Evolutionary conservation across 331 rosid species (phyloP), one percentile per base, ranked within the genome.

Genomic region (Quercus lobata): DNA sequence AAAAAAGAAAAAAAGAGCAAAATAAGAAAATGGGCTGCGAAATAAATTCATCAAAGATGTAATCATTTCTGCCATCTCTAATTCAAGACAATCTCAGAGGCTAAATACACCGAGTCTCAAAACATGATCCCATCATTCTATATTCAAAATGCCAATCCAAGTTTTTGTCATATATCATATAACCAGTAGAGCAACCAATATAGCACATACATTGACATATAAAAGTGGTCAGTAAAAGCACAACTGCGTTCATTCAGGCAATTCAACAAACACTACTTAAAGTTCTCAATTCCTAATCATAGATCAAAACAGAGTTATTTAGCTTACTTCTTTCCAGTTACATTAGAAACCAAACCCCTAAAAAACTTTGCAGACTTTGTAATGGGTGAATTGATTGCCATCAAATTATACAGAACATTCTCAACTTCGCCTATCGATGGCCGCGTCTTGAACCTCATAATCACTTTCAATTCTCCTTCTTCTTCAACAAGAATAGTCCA

Each of bases 311-410:
- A 12, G 71, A 57, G 29, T 27, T 52, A 78, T 77, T 72, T 77
- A 69, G 27, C 76, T 88, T 71, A 86, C 90, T 90, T 86, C 83
- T 84, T 96, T 71, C 99, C 93, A 4, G 97, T 91, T 32, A 96
- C 88, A 81, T 87, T 93, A 74, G 98, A 89, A 6, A 93, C 95
- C 87, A 96, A 76, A 80, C 88, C 97, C 85, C 44, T 93, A 70
- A 96, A 82, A 86, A 93, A 91, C 83, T 87, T 92, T 1, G 93
- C 94, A 25, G 98, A 93, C 81, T 93, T 91, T 4, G 99, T 93
- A 37, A 96, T 86, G 0, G 97, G 98, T 0, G 98, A 96, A 81
- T 93, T 96, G 72, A 92, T 84, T 21, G 99, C 97, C 97, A 93
- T 92, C 84, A 96, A 74, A 76, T 93, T 96, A 75, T 96, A 90